Base-by-base conservation (phyloP, 2,329 filamentous ascomycete species). In the Botrytis pseudocinerea region DNA sequence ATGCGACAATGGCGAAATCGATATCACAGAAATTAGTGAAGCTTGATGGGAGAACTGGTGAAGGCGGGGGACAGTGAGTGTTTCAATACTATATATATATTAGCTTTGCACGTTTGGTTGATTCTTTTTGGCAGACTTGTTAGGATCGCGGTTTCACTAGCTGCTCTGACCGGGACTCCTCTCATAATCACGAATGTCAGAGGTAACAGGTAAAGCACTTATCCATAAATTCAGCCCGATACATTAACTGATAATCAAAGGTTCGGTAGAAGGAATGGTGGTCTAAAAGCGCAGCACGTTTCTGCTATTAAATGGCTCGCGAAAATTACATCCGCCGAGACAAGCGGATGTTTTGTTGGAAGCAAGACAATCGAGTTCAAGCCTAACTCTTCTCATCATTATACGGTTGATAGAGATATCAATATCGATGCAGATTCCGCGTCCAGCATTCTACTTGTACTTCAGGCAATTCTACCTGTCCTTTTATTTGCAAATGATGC, bases 201-300 rank as follows among this genome's bases (percentile, higher is more conserved):
- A 51, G 89, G 86, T 4, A 90, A 90, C 72, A 83, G 89, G 28
- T 60, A 76, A 71, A 28, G 2, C 9, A n/a, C n/a, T 25, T 28
- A 9, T 25, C 28, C 35, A n/a, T 42, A n/a, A n/a, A 9, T 4
- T 35, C 1, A 10, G 4, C 16, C 38, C 1, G 10, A 48, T 38
- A 32, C 48, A 61, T 54, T 59, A 65, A 46, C 40, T 35, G 1
- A 28, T 12, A 22, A 14, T 3, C 22, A n/a, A n/a, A 75, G 70
- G 51, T 71, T 32, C 75, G 75, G 75, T 12, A 75, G 75, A 35
- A 73, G 75, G 54, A 77, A 77, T 46, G 78, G 77, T 22, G 78
- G 89, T 40, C 83, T 91, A 46, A 90, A 89, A 78, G 84, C 84
- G 1, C 89, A 91, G 76, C 89, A 91, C 76, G 85, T 89, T 42